Conservation (phyloP, 495 filamentous ascomycete genomes). For the Penicillium herquei region DNA sequence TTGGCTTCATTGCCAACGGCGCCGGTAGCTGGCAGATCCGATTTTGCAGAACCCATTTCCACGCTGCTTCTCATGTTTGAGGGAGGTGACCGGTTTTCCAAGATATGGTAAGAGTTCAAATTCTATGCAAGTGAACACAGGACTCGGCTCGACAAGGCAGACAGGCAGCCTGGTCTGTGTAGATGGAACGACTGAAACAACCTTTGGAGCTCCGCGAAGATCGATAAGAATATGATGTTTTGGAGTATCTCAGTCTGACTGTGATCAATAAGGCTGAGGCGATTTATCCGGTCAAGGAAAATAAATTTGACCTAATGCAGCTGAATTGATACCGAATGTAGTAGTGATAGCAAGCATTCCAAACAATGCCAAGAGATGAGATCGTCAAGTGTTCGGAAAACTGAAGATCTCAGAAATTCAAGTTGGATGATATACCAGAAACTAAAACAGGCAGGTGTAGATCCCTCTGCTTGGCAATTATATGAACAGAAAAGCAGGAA, state of each 20-base stretch:
- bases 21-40: neutral
- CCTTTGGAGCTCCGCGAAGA: conserved; percentile 1
- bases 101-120: neutral
- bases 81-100: neutral
- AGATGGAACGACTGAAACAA: conserved; percentile 4
- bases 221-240: conserved; percentile 5
- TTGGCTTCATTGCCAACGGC: neutral
- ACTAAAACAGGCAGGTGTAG: conserved; percentile 8
- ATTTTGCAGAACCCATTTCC: neutral
- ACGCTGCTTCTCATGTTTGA: neutral
- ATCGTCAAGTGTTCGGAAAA: neutral
- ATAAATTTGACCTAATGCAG: neutral
- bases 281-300: neutral
- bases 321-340: neutral
- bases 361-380: neutral
- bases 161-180: neutral
- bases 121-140: neutral
- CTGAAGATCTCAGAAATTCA: neutral
- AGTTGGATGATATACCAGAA: neutral
- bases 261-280: neutral
- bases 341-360: neutral
- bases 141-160: neutral
- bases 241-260: conserved; percentile 1
- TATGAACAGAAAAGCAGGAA: conserved; percentile 2
- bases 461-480: neutral